Base-by-base conservation (phyloP, 345 rosid genomes). In the Salix caprea region DNA sequence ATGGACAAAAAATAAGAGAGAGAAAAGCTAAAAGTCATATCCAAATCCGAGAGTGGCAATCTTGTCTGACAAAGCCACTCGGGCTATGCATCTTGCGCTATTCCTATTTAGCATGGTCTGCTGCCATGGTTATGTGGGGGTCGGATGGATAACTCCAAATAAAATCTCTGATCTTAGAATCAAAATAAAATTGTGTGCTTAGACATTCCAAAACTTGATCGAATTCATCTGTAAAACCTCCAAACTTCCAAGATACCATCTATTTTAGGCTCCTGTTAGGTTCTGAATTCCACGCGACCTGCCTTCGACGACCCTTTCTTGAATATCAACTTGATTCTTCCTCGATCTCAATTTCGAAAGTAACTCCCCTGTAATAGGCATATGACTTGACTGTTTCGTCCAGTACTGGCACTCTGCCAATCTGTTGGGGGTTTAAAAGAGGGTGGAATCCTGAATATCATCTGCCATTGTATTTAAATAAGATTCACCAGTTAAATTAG, bases 41-140 rank as follows among this genome's bases (percentile, higher is more conserved):
- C 60, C 16, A 74, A 75, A 79, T 79, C 72, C 44, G 58, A 74
- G 36, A 75, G 67, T 72, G 40, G 79, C 69, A 52, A 60, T 42
- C 40, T 66, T 11, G 28, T 56, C 70, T 37, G 85, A 81, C 76
- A 81, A 71, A 71, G 79, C 73, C 84, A 77, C 62, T 58, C 28
- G 28, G 12, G 28, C 28, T 8, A 23, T 58, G 62, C 62, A 24
- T 58, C 23, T 0, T 10, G 14, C 28, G 6, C 62, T 3, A 2
- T 8, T 8, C 44, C 12, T 19, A 18, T 8, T 8, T 28, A 14
- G 69, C 44, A 66, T 34, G 69, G 23, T 3, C 69, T 30, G 62
- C 14, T 8, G 61, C 28, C 23, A 4, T 10, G 28, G 28, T 23
- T 10, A 12, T 40, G 0, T 11, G 44, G 44, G 44, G 0, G 12